These are phyloP conservation scores for Escovopsis sp. DNA, from an alignment of 2,329 filamentous ascomycete species.

Conservation along the genomic window DNA sequence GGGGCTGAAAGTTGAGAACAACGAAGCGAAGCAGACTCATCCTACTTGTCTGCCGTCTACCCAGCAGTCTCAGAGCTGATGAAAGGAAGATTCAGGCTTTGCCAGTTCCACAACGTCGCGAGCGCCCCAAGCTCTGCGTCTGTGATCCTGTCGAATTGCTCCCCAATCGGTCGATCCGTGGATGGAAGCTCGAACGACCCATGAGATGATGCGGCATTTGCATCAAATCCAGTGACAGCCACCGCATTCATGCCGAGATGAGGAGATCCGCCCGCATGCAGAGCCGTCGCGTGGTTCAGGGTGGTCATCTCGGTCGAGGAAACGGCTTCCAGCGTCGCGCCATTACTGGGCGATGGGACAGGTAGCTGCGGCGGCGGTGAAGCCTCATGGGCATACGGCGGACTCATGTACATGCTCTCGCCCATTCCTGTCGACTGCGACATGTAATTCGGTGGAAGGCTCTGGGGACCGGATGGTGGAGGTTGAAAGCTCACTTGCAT, in stretches of 20 bases:
- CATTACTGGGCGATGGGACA: too few species aligned
- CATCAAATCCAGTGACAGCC: too few species aligned
- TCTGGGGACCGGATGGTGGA: background rate
- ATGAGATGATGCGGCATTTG: too few species aligned
- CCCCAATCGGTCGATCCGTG: too few species aligned
- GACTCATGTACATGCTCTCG: background rate
- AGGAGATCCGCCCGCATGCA: too few species aligned
- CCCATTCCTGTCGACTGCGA: background rate
- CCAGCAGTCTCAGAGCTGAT: constrained; percentile 1
- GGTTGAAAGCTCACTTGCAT: background rate
- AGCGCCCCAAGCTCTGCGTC: constrained; percentile 1
- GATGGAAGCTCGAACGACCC: too few species aligned
- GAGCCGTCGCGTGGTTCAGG: too few species aligned
- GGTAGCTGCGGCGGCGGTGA: background rate
- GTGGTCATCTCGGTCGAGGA: too few species aligned
- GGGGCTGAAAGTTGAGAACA: too few species aligned
- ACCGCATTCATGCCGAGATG: too few species aligned
- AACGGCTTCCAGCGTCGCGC: background rate
- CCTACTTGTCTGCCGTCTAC: background rate
- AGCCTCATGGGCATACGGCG: background rate
- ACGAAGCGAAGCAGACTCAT: too few species aligned
- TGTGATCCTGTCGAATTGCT: background rate
- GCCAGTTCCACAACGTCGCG: constrained; percentile 2
- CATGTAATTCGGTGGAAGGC: background rate
- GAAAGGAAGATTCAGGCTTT: constrained; percentile 1